These are phyloP conservation scores for Russula dissimulans DNA, from an alignment of 768 basidiomycete genomes.

Conservation along the genomic window DNA sequence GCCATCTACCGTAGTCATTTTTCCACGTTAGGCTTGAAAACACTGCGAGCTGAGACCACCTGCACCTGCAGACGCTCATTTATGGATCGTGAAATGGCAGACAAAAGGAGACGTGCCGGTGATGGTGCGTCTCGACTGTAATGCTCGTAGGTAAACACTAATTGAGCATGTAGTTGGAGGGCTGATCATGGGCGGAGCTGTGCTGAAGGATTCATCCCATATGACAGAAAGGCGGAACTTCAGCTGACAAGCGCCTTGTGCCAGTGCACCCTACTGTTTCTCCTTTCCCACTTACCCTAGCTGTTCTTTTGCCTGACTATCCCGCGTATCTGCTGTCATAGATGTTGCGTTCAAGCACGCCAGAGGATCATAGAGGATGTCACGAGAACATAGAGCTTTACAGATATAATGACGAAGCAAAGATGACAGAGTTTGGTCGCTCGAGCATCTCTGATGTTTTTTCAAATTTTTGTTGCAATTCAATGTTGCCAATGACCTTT, in stretches of 20 bases:
- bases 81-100: conserved; percentile 61
- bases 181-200: conserved; percentile 32
- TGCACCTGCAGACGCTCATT: conserved; percentile 32
- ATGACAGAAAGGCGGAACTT: not conserved
- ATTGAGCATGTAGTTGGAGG: conserved; percentile 36
- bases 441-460: conserved; percentile 89
- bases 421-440: conserved; percentile 88
- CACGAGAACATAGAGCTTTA: conserved; percentile 24
- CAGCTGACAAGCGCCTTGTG: not conserved
- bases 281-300: not conserved
- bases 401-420: conserved; percentile 79
- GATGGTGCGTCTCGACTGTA: conserved; percentile 29
- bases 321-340: not conserved
- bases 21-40: not conserved
- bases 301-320: not conserved
- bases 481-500: conserved; percentile 92
- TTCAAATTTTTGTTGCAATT: conserved; percentile 90
- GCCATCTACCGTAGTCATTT: conserved; percentile 36
- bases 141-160: no score
- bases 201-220: conserved; percentile 26
- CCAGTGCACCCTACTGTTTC: not conserved
- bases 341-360: not conserved
- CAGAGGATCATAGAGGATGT: not conserved
- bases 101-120: conserved; percentile 45
- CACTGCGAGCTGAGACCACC: not conserved